Base-by-base conservation (phyloP, 164 flowering plant genomes). In the Vitis rotundifolia region DNA sequence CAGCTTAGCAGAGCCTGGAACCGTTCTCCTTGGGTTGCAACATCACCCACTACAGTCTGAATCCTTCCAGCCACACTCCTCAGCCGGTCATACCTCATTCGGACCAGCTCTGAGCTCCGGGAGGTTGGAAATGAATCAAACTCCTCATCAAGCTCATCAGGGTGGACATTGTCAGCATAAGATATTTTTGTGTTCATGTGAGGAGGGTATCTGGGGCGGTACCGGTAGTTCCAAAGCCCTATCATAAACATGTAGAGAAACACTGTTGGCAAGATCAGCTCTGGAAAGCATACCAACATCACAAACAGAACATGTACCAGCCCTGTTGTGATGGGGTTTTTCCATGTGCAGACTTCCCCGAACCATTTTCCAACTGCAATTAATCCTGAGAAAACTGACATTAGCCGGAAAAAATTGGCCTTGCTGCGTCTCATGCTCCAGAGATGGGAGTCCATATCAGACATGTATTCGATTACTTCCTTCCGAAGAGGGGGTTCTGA, bases 401-500 rank as follows among this genome's bases (percentile, higher is more conserved):
- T 75, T 29, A 88, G 63, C 12, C 92, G 59, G 74, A 76, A 85
- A 48, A 86, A 85, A 76, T 88, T 85, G 1, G 92, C 89, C 76
- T 85, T 86, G 82, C 90, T 88, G 28, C 84, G 73, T 75, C 92
- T 80, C 90, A 88, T 88, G 82, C 93, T 89, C 89, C 89, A 89
- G 22, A 85, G 83, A 68, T 89, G 89, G 2, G 85, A 68, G 50
- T 87, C 70, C 9, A 71, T 82, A 74, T 89, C 93, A 44, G 80
- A 78, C 88, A 87, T 85, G 77, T 85, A 89, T 15, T 89, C 91
- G 29, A 87, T 80, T 0, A 89, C 83, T 66, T 89, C 91, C 66
- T 73, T 82, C 70, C 80, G 75, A 4, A 88, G 76, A 11, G 92
- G 88, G n/a, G 92, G 92, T 58, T 88, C 92, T 3, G 92, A 82